Evolutionary conservation across 148 eudicot species (phyloP), one percentile per base, ranked within the genome.

Genomic region (Fagopyrum homotropicum): DNA sequence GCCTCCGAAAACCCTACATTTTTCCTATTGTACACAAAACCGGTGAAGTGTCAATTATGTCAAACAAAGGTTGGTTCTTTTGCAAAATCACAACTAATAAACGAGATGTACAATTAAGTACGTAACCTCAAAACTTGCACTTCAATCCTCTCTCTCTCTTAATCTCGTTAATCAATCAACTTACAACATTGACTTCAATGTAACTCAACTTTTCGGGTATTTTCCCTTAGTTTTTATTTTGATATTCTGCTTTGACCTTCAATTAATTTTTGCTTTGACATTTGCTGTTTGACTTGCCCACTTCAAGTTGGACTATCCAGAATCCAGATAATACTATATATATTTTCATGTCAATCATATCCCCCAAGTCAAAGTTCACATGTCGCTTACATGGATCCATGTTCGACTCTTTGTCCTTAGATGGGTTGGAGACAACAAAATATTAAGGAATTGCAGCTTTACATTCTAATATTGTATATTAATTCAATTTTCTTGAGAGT

Each of bases 311-410:
- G 71, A 40, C 71, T 14, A 66, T 66, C 71, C 10, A 66, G 47
- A 66, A 66, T 66, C 71, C 10, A 66, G 47, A 66, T n/a, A 40
- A 66, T 43, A 66, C 40, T 35, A 35, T 35, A 35, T 35, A 40
- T 66, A 43, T 66, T 66, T 66, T 66, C 5, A 66, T 66, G 71
- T 40, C 71, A 66, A 66, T 66, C 71, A 66, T 66, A 40, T 40
- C 3, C n/a, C 35, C 3, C 71, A 4, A 66, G 71, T 66, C 71
- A 66, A 66, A 66, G 47, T 43, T 66, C 71, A 66, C 71, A 66
- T 66, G 71, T 66, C 71, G 71, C 71, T 66, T 66, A 66, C 47
- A 66, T 66, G 71, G 71, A 66, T 66, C 71, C 47, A 66, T 66
- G 71, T 66, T 66, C 11, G 69, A 6, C 17, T 66, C 43, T 66